Evolutionary conservation across 225 moss, liverwort and hornwort species (phyloP).

Genomic region (Pseudisothecium myosuroides): DNA sequence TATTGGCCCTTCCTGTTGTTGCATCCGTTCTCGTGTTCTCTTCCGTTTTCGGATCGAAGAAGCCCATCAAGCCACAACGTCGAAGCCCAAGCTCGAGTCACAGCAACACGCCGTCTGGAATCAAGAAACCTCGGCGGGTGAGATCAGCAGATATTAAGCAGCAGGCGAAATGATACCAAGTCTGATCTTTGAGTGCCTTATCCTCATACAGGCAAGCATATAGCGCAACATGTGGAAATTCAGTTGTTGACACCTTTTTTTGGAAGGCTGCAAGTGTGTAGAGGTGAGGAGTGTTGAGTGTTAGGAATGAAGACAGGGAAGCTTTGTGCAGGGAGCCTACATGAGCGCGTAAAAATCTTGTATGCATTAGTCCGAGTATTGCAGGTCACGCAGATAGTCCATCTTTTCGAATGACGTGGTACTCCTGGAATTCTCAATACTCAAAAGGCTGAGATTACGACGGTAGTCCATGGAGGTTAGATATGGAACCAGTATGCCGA

Average conservation of each 20-base stretch:
- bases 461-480: not conserved
- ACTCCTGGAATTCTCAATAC: not conserved
- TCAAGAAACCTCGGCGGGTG: slow-evolving; percentile 25
- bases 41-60: slow-evolving; percentile 50
- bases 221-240: not conserved
- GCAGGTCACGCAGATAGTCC: not conserved
- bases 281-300: not conserved
- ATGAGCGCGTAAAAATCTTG: not conserved
- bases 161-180: slow-evolving; percentile 1
- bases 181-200: not conserved
- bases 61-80: slow-evolving; percentile 16
- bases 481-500: not conserved
- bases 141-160: slow-evolving; percentile 4
- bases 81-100: slow-evolving; percentile 8
- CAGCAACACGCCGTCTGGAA: not conserved
- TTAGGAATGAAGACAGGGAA: not conserved
- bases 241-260: not conserved
- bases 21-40: slow-evolving; percentile 41
- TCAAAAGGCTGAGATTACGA: not conserved
- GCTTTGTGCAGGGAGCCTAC: not conserved
- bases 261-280: not conserved
- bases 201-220: not conserved
- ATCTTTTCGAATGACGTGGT: not conserved
- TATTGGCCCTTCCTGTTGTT: slow-evolving; percentile 68
- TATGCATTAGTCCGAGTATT: not conserved